phyloP scores from a whole-genome alignment of 108 stramenopile species.

The Fistulifera pelliculosa region DNA sequence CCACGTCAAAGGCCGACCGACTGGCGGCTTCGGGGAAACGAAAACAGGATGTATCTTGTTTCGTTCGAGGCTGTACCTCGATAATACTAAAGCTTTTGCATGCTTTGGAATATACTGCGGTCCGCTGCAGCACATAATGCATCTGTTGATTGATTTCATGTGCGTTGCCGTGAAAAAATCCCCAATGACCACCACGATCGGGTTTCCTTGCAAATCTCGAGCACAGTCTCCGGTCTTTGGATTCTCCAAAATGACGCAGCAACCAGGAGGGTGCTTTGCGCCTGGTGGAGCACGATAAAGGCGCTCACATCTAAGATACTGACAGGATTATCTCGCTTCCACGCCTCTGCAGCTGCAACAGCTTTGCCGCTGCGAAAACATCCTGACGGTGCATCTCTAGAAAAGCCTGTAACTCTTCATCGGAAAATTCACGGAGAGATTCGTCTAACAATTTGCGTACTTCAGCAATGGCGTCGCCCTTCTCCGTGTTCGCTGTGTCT shows the following conservation, averaged over 20 bases:
- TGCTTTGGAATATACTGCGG: neutral
- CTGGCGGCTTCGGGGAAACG: conserved; percentile 1
- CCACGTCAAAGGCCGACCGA: neutral
- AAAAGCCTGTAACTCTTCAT: too few relatives aligned
- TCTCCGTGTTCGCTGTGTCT: too few relatives aligned
- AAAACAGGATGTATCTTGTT: neutral
- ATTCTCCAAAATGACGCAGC: neutral
- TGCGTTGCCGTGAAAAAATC: neutral
- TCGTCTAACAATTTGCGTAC: too few relatives aligned
- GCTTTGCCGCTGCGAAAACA: conserved; percentile 1
- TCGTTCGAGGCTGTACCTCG: neutral
- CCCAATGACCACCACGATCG: neutral
- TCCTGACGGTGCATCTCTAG: too few relatives aligned
- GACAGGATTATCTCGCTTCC: conserved; percentile 3
- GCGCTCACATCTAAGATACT: neutral
- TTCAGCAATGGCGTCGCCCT: too few relatives aligned
- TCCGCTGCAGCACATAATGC: neutral
- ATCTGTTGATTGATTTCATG: neutral
- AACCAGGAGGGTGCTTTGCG: neutral
- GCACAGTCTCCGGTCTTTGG: neutral
- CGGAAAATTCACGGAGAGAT: too few relatives aligned
- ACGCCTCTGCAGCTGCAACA: neutral
- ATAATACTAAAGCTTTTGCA: neutral
- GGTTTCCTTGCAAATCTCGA: neutral
- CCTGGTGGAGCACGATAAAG: conserved; percentile 3